Base-by-base conservation (phyloP, 2,329 filamentous ascomycete species). In the Colletotrichum chrysophilum region DNA sequence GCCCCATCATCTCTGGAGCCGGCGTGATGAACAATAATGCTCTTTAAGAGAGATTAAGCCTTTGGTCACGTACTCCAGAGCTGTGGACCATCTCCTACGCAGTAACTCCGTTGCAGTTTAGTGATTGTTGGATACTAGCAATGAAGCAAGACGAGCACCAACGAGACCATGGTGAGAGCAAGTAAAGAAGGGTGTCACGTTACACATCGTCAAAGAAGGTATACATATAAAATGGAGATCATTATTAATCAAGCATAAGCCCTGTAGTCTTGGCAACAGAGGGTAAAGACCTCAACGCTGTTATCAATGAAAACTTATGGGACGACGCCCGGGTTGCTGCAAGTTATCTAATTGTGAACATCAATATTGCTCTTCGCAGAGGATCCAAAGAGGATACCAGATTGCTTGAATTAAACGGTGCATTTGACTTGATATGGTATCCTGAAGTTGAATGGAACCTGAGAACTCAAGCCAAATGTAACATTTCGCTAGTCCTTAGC, bases 351-450 rank as follows among this genome's bases (percentile, higher is more conserved):
- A 12, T 48, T 48, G 18, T 48, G 38, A 48, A 48, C 38, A n/a
- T 48, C 9, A 48, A n/a, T 4, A 1, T 3, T 21, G 38, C 18
- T n/a, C 38, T 48, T 48, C 0, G 18, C 18, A 2, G 2, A 48
- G 18, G 38, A n/a, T 12, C 9, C 18, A n/a, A 7, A 48, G 18
- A 4, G 5, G 0, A n/a, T 1, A 2, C 18, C 18, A 12, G 36
- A 43, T 0, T 0, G 9, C 38, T 48, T 48, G 9, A 12, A 48
- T 0, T n/a, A 4, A 48, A 48, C 3, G 10, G 18, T 12, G 0
- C 3, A 21, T 48, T 2, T 48, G 9, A 48, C 18, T 12, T n/a
- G 38, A n/a, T 12, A 48, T 48, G 9, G 18, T n/a, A 48, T 1
- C 0, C 9, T 48, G 18, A n/a, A 48, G 38, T n/a, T 2, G 2